A percentile compares a stretch with the other conserved stretches of the same genome.
Conservation (phyloP, 139 green algal genomes). For the Chlorella sp. region DNA sequence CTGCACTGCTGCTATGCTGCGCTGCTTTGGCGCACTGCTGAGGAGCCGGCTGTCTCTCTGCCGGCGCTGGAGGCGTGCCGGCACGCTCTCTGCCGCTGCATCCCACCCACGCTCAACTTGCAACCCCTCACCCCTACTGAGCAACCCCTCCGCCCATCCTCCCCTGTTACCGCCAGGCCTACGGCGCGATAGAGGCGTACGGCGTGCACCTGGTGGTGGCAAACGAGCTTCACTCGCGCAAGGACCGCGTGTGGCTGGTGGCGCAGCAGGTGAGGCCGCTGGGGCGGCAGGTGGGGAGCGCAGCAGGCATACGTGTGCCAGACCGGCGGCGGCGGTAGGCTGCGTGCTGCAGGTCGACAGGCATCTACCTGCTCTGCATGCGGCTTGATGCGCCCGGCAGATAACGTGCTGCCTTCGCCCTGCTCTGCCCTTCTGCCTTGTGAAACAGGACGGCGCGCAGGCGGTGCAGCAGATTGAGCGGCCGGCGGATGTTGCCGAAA, state of each 20-base stretch:
- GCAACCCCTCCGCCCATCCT: not conserved
- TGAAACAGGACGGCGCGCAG: not conserved
- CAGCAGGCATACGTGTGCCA: not conserved
- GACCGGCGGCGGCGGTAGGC: not conserved
- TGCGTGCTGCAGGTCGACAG: not conserved
- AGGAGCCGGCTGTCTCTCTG: too few species aligned
- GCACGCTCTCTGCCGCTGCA: too few species aligned
- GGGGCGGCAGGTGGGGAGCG: not conserved
- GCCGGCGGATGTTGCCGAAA: not conserved
- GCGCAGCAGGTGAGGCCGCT: not conserved
- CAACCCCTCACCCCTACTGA: not conserved
- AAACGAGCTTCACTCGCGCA: slow-evolving; percentile 91
- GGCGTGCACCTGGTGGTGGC: slow-evolving; percentile 92
- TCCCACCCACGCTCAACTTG: too few species aligned
- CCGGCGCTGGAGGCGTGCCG: too few species aligned
- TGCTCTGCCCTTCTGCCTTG: not conserved
- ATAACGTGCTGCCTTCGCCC: too few species aligned
- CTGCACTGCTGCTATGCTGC: not conserved
- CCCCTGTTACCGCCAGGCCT: slow-evolving; percentile 49
- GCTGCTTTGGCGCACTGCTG: not conserved
- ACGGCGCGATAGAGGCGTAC: slow-evolving; percentile 72
- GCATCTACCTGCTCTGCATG: too few species aligned
- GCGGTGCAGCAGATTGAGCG: slow-evolving; percentile 15
- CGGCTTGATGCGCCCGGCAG: too few species aligned
- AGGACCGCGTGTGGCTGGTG: slow-evolving; percentile 80